phyloP scores from a whole-genome alignment of 129 eudicot species.

The Pittosporum tobira region DNA sequence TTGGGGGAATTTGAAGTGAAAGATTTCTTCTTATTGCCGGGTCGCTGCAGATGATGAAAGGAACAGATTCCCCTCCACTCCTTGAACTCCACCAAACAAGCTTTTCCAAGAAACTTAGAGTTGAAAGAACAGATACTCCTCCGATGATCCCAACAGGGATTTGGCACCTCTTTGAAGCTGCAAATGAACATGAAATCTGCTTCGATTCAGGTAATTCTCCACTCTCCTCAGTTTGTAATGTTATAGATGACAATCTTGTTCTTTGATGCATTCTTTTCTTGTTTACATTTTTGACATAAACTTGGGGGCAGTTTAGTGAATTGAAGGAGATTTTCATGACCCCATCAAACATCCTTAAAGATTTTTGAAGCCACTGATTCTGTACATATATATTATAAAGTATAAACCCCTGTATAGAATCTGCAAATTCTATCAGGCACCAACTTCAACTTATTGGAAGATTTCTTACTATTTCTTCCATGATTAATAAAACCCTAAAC shows the following conservation, averaged over 20 bases:
- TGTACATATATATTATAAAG: not conserved
- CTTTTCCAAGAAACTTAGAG: constrained; percentile 23
- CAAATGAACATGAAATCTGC: constrained; percentile 5
- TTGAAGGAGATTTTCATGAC: constrained; percentile 15
- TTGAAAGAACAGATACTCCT: constrained; percentile 20
- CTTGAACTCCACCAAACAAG: constrained; percentile 28
- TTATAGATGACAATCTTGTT: not conserved
- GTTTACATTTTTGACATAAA: not conserved
- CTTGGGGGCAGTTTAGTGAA: constrained; percentile 9
- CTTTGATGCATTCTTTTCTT: not conserved
- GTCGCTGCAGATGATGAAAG: constrained; percentile 27
- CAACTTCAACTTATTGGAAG: not conserved
- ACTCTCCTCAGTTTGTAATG: constrained; percentile 1
- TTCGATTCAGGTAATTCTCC: constrained; percentile 3
- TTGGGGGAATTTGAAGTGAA: not conserved
- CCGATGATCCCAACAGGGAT: constrained; percentile 24
- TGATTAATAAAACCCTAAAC: not conserved
- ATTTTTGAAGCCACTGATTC: constrained; percentile 8
- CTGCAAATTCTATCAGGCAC: not conserved
- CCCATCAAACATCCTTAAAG: constrained; percentile 8
- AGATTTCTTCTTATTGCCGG: constrained; percentile 12
- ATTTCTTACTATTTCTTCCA: not conserved
- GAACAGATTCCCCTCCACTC: constrained; percentile 16
- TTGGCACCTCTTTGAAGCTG: not conserved
- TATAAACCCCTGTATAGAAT: not conserved